Evolutionary conservation across 306 rosid species (phyloP), one percentile per base, ranked within the genome.

Genomic region (Carpinus viminea): DNA sequence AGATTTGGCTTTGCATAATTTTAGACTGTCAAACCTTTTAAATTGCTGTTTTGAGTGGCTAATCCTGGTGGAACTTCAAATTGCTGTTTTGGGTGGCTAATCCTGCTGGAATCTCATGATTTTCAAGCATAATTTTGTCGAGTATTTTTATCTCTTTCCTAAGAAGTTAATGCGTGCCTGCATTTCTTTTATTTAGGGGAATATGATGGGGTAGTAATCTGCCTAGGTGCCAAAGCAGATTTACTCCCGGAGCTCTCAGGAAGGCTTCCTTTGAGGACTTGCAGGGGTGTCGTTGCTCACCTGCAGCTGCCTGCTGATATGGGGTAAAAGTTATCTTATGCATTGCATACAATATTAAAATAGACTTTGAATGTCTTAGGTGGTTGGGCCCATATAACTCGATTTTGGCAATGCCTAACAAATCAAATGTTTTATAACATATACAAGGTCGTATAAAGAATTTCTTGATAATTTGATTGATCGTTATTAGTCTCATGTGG

Each of bases 221-320:
- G 98, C 87, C 83, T 95, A 36, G 98, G 98, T 76, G 98, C 96
- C 83, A 91, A 90, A 61, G 93, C 81, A 24, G 90, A 87, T 81
- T 84, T 84, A 85, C 92, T 95, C 83, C 92, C 92, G 50, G 98
- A 95, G 81, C 89, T 95, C 70, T 79, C 90, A 47, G 97, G 98
- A 83, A 90, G 80, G 87, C 93, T 95, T 86, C 98, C 98, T 62
- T 81, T 95, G 85, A 91, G 98, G 83, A 90, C 93, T 12, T 91
- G 98, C 72, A 87, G 98, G 77, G 98, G 98, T 74, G 91, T 95
- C 10, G 90, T 92, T 83, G 91, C 90, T 18, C 90, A 95, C 59
- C 78, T 95, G 72, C 87, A 87, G 86, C 88, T 86, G 43, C 91
- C 91, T 72, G 82, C 87, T 66, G 78, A 86, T 80, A 81, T 41